Evolutionary conservation across 805 yeast genomes (phyloP), one percentile per base, ranked within the genome.

Genomic region (Isabelozyma rhagii): DNA sequence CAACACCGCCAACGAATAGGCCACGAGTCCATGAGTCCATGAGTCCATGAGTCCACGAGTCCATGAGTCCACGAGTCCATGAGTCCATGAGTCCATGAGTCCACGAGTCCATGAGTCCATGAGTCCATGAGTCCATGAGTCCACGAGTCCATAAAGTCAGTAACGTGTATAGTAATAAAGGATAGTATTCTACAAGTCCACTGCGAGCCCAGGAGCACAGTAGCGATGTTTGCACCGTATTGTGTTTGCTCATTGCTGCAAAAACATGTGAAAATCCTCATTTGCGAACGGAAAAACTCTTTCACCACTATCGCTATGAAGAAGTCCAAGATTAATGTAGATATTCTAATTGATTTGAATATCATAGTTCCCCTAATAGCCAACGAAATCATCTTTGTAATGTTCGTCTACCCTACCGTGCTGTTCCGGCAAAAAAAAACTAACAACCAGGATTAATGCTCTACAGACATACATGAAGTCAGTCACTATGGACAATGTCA

Each of bases 1-100:
- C 11, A 48, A 45, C 15, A 45, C 49, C 17, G 49, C 45, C n/a
- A 48, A 48, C 41, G 41, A 47, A 9, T 47, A 47, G 41, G 18
- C 10, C 14, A 39, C 10, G 21, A 11, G 14, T 4, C 9, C 5
- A 39, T n/a, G 41, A 14, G 17, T 15, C 17, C 17, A 15, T 2
- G 1, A 15, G 17, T 15, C 17, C 17, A 15, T 15, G 17, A 15
- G 17, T 15, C 7, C 31, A 9, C 7, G 31, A 28, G 7, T 28
- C 31, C 7, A 7, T 28, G 31, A 28, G 9, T 28, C 7, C 31
- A 28, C 31, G 31, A 15, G 17, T 15, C 17, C 17, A 15, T 15
- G 17, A 15, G 17, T 15, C 8, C 3, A 10, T 2, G 34, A 29
- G 8, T 29, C 34, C 2, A 8, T 29, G 34, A 29, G 10, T 29